Base-by-base conservation (phyloP, 352 stramenopile species). In the Globisporangium spinosum region DNA sequence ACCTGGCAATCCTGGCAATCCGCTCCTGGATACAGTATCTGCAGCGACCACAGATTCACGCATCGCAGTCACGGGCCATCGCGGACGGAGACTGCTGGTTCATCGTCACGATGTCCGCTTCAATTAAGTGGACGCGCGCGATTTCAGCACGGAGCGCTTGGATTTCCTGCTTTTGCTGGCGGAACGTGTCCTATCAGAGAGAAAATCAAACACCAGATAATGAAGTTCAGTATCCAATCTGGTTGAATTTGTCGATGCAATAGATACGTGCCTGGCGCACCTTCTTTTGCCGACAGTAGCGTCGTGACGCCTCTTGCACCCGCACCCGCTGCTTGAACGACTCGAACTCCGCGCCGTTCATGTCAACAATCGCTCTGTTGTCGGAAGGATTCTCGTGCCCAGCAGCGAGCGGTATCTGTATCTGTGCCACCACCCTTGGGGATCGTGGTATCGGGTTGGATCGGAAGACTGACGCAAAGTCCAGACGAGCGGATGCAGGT, bases 151-250 rank as follows among this genome's bases (percentile, higher is more conserved):
- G 57, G 20, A 62, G 22, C 22, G 27, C 34, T 22, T 34, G 57
- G 34, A 62, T 62, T 8, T 62, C 57, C 20, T 34, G 32, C 9
- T 51, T 62, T 47, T 62, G 57, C 32, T 62, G 57, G 23, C 57
- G 34, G 10, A 62, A n/a, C 10, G 57, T 62, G n/a, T 62, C 57
- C 57, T 62, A 20, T 12, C 7, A 20, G 8, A 61, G 38, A 17
- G 12, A 4, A 61, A 13, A n/a, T 27, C n/a, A 34, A 7, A 60
- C 22, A 7, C 10, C 35, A 34, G 22, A 59, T 2, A 6, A 35
- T 20, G 4, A 32, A 32, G 29, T 17, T 59, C 13, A 40, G 34
- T 38, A 38, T 12, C 34, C 35, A 43, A 43, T 17, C 35, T 32
- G 12, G 13, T 2, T 45, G 3, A 45, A 20, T 45, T 45, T 15